A percentile compares a stretch with the other conserved stretches of the same genome.
Evolutionary conservation across 495 filamentous ascomycete species (phyloP).

Genomic region (Chaetomium cochliodes): DNA sequence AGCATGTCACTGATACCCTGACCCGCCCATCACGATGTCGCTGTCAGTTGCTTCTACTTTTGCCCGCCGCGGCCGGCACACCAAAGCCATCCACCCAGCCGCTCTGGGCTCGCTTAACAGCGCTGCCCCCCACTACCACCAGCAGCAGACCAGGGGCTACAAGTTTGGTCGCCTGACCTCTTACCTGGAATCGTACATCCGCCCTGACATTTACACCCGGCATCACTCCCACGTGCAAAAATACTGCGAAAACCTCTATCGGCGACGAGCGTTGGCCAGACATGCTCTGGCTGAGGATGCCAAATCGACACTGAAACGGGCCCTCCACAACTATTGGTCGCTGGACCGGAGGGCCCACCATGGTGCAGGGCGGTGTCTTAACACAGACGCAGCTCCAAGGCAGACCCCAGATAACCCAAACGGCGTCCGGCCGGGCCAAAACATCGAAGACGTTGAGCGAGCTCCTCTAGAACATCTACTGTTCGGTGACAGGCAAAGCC

Average conservation of each 20-base stretch:
- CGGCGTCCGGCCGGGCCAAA: slow-evolving; percentile 38
- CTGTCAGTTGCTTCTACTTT: slow-evolving; percentile 36
- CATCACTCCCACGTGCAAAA: slow-evolving; percentile 42
- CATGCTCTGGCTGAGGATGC: slow-evolving; percentile 32
- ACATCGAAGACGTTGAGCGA: slow-evolving; percentile 41
- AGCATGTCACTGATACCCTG: slow-evolving; percentile 20
- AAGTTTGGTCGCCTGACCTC: slow-evolving; percentile 46
- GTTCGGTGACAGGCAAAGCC: slow-evolving; percentile 27
- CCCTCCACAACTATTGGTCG: slow-evolving; percentile 40
- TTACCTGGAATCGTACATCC: slow-evolving; percentile 33
- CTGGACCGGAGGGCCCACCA: slow-evolving; percentile 4
- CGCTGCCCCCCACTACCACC: slow-evolving; percentile 27
- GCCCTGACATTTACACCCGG: slow-evolving; percentile 40
- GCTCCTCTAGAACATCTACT: slow-evolving; percentile 37
- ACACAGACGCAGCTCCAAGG: slow-evolving; percentile 22
- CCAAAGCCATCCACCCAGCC: slow-evolving; percentile 15
- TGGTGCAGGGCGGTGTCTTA: slow-evolving; percentile 20
- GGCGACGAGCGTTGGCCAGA: slow-evolving; percentile 43
- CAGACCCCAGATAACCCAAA: slow-evolving; percentile 33
- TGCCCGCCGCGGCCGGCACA: slow-evolving; percentile 35
- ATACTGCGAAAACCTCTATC: slow-evolving; percentile 41
- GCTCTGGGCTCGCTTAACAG: slow-evolving; percentile 23
- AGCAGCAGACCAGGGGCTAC: slow-evolving; percentile 46
- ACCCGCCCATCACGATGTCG: slow-evolving; percentile 34
- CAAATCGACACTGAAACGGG: slow-evolving; percentile 35